Evolutionary conservation across 2,329 filamentous ascomycete genomes (phyloP), one percentile per base, ranked within the genome.

Genomic region (Parastagonospora nodorum): DNA sequence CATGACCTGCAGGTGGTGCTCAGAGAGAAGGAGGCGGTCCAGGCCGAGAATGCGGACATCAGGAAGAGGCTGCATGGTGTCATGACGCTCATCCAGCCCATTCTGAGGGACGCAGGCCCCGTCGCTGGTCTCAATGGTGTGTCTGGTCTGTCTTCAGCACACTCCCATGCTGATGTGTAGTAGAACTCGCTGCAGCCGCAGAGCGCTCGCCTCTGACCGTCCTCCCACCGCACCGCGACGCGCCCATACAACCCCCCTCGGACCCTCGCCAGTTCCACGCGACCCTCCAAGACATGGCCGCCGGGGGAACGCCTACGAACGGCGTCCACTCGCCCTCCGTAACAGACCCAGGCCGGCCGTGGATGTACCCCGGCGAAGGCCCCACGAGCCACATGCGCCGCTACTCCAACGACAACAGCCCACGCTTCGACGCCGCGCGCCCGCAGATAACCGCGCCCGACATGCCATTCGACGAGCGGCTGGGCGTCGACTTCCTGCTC

Each of bases 1-100:
- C 87, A 90, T 68, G 91, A 96, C 68, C 82, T 96, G 15, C 90
- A 95, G 73, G 80, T 84, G 27, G 89, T 86, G 8, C 74, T 93
- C 48, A 81, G 84, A 29, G 86, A 91, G 73, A 92, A 91, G 77
- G 88, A 93, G 67, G 82, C 83, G 11, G 84, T 91, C 45, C 84
- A 91, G 75, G 84, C 84, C 29, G 90, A 96, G 75, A 93, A 94
- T 76, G 83, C 84, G 53, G 88, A 92, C 57, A 87, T 95, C 57
- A 87, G 86, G 66, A 80, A 83, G 67, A 83, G 86, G 29, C 75
- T 96, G 60, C 81, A 84, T 49, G 80, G 82, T 29, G 82, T 91
- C 33, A 74, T 92, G 68, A 78, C 82, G 59, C 81, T 87, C 66
- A 78, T 88, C 43, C 82, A 87, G 67, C 84, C 85, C 33, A 73